Percentiles rank a stretch among this genome's conserved stretches.
phyloP scores from a whole-genome alignment of 495 filamentous ascomycete genomes.

The Pyronema omphalodes region DNA sequence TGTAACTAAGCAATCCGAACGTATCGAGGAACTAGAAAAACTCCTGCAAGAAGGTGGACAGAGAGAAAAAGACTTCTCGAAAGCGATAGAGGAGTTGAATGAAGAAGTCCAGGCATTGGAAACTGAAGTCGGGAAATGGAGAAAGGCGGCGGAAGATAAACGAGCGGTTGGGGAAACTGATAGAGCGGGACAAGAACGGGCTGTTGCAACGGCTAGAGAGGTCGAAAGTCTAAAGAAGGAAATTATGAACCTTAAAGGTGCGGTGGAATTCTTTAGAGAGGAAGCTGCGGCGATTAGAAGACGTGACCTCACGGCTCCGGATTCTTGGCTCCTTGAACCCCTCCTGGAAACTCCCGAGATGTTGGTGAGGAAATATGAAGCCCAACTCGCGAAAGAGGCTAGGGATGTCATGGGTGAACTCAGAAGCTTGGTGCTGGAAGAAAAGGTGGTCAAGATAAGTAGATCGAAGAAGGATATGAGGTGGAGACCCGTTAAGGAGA shows the following conservation, averaged over 20 bases:
- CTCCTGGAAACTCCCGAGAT: slow-evolving; percentile 38
- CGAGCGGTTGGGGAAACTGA: slow-evolving; percentile 35
- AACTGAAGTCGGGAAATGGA: slow-evolving; percentile 49
- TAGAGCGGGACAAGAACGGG: slow-evolving; percentile 35
- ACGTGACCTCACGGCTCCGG: slow-evolving; percentile 39
- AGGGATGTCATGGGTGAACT: slow-evolving; percentile 53
- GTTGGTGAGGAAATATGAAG: slow-evolving; percentile 36
- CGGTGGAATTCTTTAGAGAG: slow-evolving; percentile 60
- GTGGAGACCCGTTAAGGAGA: slow-evolving; percentile 43
- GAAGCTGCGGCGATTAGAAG: slow-evolving; percentile 51
- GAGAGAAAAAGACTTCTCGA: slow-evolving; percentile 31
- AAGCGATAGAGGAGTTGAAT: slow-evolving; percentile 38
- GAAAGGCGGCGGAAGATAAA: slow-evolving; percentile 50
- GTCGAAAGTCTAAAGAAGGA: slow-evolving; percentile 54
- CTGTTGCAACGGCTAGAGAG: slow-evolving; percentile 52
- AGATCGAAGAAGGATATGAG: slow-evolving; percentile 25
- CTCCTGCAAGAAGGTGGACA: slow-evolving; percentile 38
- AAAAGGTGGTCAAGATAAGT: slow-evolving; percentile 41
- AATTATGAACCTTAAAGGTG: slow-evolving; percentile 50
- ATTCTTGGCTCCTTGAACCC: slow-evolving; percentile 47
- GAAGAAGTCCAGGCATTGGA: slow-evolving; percentile 40
- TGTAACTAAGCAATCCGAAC: slow-evolving; percentile 46
- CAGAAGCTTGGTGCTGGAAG: slow-evolving; percentile 43
- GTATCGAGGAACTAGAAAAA: slow-evolving; percentile 45
- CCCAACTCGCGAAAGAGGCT: slow-evolving; percentile 45